These are phyloP conservation scores for Actinomortierella wolfii DNA, from an alignment of 371 early-diverging fungal genomes.

Conservation along the genomic window DNA sequence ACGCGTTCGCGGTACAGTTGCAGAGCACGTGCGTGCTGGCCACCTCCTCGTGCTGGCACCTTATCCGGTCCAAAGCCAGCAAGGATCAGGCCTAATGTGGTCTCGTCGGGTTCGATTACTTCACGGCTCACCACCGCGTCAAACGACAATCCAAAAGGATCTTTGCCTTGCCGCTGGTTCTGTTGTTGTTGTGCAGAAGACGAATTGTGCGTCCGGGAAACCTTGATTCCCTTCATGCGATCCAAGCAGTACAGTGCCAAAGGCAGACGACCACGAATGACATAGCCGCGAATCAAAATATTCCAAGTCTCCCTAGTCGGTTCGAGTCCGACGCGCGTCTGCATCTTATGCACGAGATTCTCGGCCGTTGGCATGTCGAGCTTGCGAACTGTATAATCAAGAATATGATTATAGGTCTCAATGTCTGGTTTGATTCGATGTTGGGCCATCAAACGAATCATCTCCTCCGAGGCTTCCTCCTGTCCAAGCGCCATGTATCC, in stretches of 20 bases:
- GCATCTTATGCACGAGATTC: constrained; percentile 18
- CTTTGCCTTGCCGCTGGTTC: neutral
- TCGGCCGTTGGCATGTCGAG: constrained; percentile 27
- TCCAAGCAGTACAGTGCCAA: constrained; percentile 25
- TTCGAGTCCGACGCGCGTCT: constrained; percentile 10
- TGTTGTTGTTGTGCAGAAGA: neutral
- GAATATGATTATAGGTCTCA: constrained; percentile 29
- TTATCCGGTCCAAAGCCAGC: constrained; percentile 30
- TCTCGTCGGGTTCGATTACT: constrained; percentile 16
- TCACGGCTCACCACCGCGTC: too few species aligned
- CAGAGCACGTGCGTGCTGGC: constrained; percentile 26
- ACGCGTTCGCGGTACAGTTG: constrained; percentile 28
- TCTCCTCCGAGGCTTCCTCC: constrained; percentile 24
- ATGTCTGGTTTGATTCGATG: constrained; percentile 26
- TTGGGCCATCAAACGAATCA: constrained; percentile 33
- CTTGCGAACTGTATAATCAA: constrained; percentile 19
- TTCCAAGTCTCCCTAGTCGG: constrained; percentile 35
- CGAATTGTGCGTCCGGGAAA: neutral
- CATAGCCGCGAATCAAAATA: constrained; percentile 30
- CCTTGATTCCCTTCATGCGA: constrained; percentile 16
- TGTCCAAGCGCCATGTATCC: constrained; percentile 34
- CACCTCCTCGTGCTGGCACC: constrained; percentile 20
- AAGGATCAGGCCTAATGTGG: constrained; percentile 20
- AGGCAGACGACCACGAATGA: constrained; percentile 20
- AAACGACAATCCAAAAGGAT: neutral